phyloP scores from a whole-genome alignment of 352 stramenopile genomes.

The Thalassiosira hispida region DNA sequence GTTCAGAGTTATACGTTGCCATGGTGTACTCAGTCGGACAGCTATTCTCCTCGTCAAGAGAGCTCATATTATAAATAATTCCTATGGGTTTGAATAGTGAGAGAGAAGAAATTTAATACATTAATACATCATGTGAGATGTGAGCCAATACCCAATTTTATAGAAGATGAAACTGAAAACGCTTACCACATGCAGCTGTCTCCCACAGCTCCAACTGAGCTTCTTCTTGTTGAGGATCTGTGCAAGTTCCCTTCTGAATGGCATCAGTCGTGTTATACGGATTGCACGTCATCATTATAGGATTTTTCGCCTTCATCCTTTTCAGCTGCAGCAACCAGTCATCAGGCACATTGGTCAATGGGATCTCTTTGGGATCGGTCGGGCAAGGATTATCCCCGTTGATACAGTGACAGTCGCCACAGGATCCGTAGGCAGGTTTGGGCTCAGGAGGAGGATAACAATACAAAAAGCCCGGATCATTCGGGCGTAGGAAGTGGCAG shows the following conservation, averaged over 20 bases:
- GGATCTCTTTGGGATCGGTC: constrained; percentile 3
- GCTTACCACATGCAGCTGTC: constrained; percentile 10
- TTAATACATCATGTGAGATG: too few species aligned
- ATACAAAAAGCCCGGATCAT: constrained; percentile 17
- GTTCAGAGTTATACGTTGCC: constrained; percentile 8
- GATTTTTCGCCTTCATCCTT: background rate
- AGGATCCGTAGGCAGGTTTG: constrained; percentile 10
- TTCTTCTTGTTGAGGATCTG: background rate
- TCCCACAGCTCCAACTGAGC: constrained; percentile 20
- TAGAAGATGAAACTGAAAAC: too few species aligned
- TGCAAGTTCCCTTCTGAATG: constrained; percentile 4
- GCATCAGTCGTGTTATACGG: constrained; percentile 20
- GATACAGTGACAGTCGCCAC: constrained; percentile 23
- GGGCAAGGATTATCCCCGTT: background rate
- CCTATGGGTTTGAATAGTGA: background rate
- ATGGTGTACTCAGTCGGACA: constrained; percentile 16
- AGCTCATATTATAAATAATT: constrained; percentile 15
- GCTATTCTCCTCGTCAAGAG: background rate
- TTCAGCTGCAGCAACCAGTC: constrained; percentile 12
- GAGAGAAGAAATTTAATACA: too few species aligned
- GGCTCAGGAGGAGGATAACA: constrained; percentile 13
- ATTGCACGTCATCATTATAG: constrained; percentile 16
- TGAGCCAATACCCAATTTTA: too few species aligned
- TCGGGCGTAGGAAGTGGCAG: constrained; percentile 16
- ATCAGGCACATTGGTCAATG: background rate